phyloP scores from a whole-genome alignment of 805 yeast genomes.

The Kodamaea sagamina region DNA sequence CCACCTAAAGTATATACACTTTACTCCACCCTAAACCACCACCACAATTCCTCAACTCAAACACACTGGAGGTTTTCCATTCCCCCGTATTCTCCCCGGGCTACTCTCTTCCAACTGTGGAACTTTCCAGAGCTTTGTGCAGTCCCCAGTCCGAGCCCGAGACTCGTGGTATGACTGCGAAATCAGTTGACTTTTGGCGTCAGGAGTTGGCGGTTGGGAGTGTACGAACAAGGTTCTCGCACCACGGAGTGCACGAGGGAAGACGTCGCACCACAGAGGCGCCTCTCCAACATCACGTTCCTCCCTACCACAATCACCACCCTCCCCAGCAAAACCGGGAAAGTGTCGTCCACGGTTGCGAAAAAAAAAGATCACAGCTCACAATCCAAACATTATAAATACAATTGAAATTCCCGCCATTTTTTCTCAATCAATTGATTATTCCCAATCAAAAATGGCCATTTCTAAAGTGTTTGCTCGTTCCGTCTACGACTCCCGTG shows the following conservation, averaged over 20 bases:
- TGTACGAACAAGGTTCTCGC: too few relatives aligned
- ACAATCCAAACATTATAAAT: background rate
- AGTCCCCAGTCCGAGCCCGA: slow-evolving; percentile 16
- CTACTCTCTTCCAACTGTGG: background rate
- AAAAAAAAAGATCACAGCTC: background rate
- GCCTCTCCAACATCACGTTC: too few relatives aligned
- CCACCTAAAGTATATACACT: too few relatives aligned
- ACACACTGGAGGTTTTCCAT: too few relatives aligned
- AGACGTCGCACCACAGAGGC: too few relatives aligned
- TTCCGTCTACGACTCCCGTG: slow-evolving; percentile 99
- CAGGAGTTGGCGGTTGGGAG: background rate
- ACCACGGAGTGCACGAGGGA: too few relatives aligned
- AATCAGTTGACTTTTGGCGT: slow-evolving; percentile 8
- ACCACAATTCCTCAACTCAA: too few relatives aligned
- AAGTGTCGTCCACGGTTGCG: slow-evolving; percentile 25
- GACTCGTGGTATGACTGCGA: background rate
- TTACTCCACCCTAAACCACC: too few relatives aligned
- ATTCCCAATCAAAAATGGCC: slow-evolving; percentile 55
- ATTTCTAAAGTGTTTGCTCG: slow-evolving; percentile 88
- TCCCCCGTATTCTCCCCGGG: slow-evolving; percentile 7
- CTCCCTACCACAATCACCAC: too few relatives aligned
- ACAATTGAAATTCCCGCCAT: slow-evolving; percentile 7
- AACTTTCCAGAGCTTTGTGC: slow-evolving; percentile 5
- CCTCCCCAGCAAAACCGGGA: too few relatives aligned
- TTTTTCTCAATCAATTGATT: slow-evolving; percentile 12